Conservation (phyloP, 495 filamentous ascomycete genomes). For the Sordaria brevicollis region DNA sequence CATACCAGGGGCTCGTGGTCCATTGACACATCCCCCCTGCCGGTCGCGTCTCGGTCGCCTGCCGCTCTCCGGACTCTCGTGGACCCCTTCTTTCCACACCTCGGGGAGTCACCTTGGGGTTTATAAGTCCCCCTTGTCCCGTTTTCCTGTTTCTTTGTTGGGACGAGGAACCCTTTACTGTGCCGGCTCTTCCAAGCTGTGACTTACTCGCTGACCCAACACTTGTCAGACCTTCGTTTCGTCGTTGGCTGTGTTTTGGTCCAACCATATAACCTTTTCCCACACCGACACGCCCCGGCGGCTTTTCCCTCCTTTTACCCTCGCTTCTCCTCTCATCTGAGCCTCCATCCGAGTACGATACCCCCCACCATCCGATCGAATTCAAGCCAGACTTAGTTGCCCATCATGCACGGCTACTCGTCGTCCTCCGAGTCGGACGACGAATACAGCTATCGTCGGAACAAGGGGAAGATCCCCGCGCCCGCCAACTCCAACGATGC, state of each 20-base stretch:
- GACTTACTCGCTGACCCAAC: background rate
- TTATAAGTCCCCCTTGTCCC: background rate
- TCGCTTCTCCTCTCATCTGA: background rate
- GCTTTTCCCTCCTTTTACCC: background rate
- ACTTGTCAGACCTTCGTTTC: background rate
- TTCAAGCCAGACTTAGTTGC: background rate
- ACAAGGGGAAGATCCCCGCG: slow-evolving; percentile 14
- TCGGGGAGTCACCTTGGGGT: background rate
- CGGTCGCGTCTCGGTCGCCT: background rate
- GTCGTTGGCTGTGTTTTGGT: background rate
- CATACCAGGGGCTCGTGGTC: background rate
- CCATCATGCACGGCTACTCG: slow-evolving; percentile 28
- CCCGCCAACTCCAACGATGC: slow-evolving; percentile 13
- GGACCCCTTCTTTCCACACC: slow-evolving; percentile 3
- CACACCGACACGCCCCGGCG: background rate
- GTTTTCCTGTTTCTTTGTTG: background rate
- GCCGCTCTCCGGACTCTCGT: slow-evolving; percentile 2
- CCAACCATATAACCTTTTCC: background rate
- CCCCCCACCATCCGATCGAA: background rate
- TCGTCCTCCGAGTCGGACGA: slow-evolving; percentile 26
- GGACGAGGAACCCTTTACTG: background rate
- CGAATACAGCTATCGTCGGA: slow-evolving; percentile 22
- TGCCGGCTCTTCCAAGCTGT: background rate
- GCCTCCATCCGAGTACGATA: background rate
- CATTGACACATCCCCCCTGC: background rate